Percentiles rank a stretch among this genome's conserved stretches.
Evolutionary conservation across 2,329 filamentous ascomycete species (phyloP).

Genomic region (Ascochyta pisi): DNA sequence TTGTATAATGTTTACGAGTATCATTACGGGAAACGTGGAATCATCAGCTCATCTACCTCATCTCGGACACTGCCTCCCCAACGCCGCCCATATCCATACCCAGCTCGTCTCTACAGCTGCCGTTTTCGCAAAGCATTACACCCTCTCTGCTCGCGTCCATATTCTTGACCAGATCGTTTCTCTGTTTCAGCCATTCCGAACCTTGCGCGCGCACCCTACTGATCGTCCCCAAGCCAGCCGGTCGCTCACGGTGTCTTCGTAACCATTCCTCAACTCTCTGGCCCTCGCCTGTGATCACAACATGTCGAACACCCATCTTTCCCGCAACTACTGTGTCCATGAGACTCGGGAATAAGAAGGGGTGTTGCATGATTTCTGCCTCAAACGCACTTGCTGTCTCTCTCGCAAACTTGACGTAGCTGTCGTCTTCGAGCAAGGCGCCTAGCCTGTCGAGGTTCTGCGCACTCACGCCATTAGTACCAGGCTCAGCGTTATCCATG

Average conservation of each 20-base stretch:
- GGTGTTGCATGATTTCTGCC: constrained; percentile 89
- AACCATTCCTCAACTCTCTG: constrained; percentile 52
- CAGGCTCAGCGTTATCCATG: constrained; percentile 91
- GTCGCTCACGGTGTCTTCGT: constrained; percentile 49
- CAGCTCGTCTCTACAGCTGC: constrained; percentile 54
- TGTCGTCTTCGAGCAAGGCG: constrained; percentile 69
- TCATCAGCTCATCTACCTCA: constrained; percentile 1
- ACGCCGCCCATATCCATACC: constrained; percentile 42
- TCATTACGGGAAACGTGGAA: not conserved
- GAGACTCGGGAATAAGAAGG: constrained; percentile 86
- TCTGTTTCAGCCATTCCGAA: constrained; percentile 58
- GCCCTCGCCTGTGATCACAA: constrained; percentile 62
- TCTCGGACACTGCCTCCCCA: constrained; percentile 25
- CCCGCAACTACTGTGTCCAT: constrained; percentile 77
- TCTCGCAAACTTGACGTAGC: constrained; percentile 69
- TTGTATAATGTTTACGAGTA: not conserved
- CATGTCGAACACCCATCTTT: constrained; percentile 70
- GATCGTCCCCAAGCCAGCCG: constrained; percentile 43
- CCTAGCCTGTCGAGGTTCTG: constrained; percentile 85
- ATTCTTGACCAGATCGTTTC: constrained; percentile 56
- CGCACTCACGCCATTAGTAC: constrained; percentile 86
- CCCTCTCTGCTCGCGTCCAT: constrained; percentile 49
- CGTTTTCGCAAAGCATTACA: constrained; percentile 48
- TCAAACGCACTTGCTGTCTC: constrained; percentile 86
- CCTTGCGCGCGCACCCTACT: constrained; percentile 44